A percentile compares a stretch with the other conserved stretches of the same genome.
phyloP scores from a whole-genome alignment of 176 grass and related monocot genomes.

The Phyllostachys edulis region DNA sequence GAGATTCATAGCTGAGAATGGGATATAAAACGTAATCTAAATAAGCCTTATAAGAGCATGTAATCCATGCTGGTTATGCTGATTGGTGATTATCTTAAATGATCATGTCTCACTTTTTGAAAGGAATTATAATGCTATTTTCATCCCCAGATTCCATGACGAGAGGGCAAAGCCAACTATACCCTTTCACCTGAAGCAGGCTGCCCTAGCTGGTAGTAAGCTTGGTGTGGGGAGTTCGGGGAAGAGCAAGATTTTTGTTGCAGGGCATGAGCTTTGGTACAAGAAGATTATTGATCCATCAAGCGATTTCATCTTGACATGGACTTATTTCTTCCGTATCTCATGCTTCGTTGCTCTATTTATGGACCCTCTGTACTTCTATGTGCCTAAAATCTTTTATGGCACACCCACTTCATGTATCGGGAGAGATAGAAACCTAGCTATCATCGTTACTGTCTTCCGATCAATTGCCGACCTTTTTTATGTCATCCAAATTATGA shows the following conservation, averaged over 20 bases:
- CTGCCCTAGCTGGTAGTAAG: constrained; percentile 23
- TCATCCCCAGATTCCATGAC: constrained; percentile 59
- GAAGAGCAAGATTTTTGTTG: constrained; percentile 48
- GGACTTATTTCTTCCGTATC: constrained; percentile 71
- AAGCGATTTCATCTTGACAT: constrained; percentile 62
- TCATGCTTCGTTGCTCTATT: constrained; percentile 76
- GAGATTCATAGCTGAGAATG: background rate
- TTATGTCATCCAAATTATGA: constrained; percentile 69
- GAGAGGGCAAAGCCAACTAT: constrained; percentile 68
- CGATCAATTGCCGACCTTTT: constrained; percentile 67
- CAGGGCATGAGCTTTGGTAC: constrained; percentile 48
- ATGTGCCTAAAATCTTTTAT: constrained; percentile 62
- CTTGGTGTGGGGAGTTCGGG: constrained; percentile 30
- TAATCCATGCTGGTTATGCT: background rate
- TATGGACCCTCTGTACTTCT: constrained; percentile 90
- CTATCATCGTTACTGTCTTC: constrained; percentile 69
- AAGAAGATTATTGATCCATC: constrained; percentile 72
- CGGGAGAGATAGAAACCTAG: constrained; percentile 52
- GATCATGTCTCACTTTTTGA: background rate
- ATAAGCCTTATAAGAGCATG: background rate
- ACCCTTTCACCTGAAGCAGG: constrained; percentile 52
- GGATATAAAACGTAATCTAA: background rate
- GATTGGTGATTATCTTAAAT: background rate
- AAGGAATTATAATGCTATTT: constrained; percentile 16
- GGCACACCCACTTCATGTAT: constrained; percentile 12